Conservation (phyloP, 805 yeast genomes). For the Nakazawaea anatomiae region DNA sequence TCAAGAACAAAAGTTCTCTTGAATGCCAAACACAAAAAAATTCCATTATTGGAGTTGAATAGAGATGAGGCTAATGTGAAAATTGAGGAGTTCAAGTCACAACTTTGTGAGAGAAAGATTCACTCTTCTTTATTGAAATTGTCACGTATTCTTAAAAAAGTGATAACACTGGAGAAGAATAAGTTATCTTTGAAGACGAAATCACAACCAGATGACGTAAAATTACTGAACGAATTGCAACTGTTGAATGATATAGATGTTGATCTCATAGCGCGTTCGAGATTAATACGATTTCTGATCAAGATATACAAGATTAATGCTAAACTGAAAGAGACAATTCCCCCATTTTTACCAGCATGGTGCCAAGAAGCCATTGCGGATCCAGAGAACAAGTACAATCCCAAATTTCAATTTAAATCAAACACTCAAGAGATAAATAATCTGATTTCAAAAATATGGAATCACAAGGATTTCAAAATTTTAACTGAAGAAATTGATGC, state of each 20-base stretch:
- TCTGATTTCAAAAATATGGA: conserved; percentile 42
- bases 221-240: conserved; percentile 16
- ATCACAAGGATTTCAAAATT: conserved; percentile 32
- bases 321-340: conserved; percentile 28
- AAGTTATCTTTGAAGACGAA: conserved; percentile 12
- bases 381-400: conserved; percentile 31
- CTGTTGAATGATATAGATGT: conserved; percentile 6
- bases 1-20: conserved; percentile 41
- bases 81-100: conserved; percentile 38
- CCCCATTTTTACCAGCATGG: conserved; percentile 29
- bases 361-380: conserved; percentile 24
- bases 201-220: conserved; percentile 11
- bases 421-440: conserved; percentile 38
- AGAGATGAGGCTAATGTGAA: conserved; percentile 36
- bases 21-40: conserved; percentile 36
- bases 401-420: conserved; percentile 38
- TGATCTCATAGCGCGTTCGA: conserved; percentile 11
- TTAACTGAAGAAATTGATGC: conserved; percentile 19
- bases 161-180: conserved; percentile 14
- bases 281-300: conserved; percentile 13
- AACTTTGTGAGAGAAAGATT: conserved; percentile 41
- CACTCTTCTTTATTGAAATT: conserved; percentile 39
- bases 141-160: conserved; percentile 29
- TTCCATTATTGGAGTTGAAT: conserved; percentile 33
- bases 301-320: conserved; percentile 21